These are phyloP conservation scores for Misopates orontium DNA, from an alignment of 257 asterid genomes.

Conservation along the genomic window DNA sequence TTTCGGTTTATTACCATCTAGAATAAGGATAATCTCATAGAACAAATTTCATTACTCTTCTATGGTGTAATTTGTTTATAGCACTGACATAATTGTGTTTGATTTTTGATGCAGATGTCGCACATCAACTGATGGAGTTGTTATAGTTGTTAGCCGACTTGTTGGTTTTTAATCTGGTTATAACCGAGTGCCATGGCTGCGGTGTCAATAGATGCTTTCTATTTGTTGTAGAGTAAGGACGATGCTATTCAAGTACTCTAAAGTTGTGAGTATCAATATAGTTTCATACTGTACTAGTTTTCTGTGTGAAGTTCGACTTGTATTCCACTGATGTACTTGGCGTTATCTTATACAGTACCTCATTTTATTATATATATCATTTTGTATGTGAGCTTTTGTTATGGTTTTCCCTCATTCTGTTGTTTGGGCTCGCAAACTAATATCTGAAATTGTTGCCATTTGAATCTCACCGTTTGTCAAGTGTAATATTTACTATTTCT, in stretches of 20 bases:
- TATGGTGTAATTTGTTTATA: too few species aligned
- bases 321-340: neutral
- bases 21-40: neutral
- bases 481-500: too few species aligned
- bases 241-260: neutral
- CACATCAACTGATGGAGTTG: slow-evolving; percentile 85
- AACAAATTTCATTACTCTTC: neutral
- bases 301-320: too few species aligned
- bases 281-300: too few species aligned
- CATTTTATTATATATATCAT: neutral
- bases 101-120: slow-evolving; percentile 56
- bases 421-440: too few species aligned
- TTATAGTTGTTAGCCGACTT: slow-evolving; percentile 32
- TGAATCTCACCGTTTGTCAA: too few species aligned
- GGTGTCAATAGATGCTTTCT: slow-evolving; percentile 11
- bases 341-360: neutral
- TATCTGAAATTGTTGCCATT: too few species aligned
- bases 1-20: too few species aligned
- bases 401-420: too few species aligned
- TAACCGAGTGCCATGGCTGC: neutral
- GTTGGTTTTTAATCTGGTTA: slow-evolving; percentile 5
- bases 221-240: slow-evolving; percentile 6
- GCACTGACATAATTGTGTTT: slow-evolving; percentile 1
- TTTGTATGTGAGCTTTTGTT: too few species aligned
- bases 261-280: too few species aligned